Evolutionary conservation across 495 filamentous ascomycete species (phyloP), one percentile per base, ranked within the genome.

Genomic region (Filosporella fistucella): DNA sequence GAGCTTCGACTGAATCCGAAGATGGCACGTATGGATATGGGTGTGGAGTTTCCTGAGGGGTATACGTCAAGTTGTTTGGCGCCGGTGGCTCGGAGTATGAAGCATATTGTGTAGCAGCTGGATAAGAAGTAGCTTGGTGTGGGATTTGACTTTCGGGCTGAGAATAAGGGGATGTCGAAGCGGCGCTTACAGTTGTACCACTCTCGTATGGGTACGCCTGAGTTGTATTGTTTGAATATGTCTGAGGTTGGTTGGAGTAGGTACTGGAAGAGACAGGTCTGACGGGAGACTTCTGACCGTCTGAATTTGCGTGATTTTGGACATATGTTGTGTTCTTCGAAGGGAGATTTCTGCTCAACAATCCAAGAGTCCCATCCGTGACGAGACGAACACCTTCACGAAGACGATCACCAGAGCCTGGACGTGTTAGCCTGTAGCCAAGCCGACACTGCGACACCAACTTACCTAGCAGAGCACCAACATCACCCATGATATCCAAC

Each of bases 401-500:
- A 16, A 61, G 45, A 21, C 46, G 45, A 16, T 33, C 43, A 9
- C 58, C 55, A 34, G 58, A 61, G 14, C 58, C 58, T 61, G 14
- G 23, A 11, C 2, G 16, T 39, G 46, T 61, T 47, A 58, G 49
- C 24, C 9, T 3, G 42, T 16, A 18, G 2, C 12, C n/a, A 41
- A 10, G 12, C 7, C 4, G 21, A 4, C 12, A 11, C 16, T 20
- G 20, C 30, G 6, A 35, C 4, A 17, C 10, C 5, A 42, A 42
- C 40, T 45, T 51, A 61, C 58, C 58, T 21, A 61, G 26, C n/a
- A 61, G 26, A 4, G 14, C 2, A 2, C 58, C 58, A 42, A 61
- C 49, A n/a, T 86, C 81, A 10, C 69, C 71, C 54, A 91, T 75
- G 34, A 90, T 76, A 13, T 67, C 71, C 26, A 87, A 66, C 81